Conservation (phyloP, 306 rosid species). For the Trifolium repens region DNA sequence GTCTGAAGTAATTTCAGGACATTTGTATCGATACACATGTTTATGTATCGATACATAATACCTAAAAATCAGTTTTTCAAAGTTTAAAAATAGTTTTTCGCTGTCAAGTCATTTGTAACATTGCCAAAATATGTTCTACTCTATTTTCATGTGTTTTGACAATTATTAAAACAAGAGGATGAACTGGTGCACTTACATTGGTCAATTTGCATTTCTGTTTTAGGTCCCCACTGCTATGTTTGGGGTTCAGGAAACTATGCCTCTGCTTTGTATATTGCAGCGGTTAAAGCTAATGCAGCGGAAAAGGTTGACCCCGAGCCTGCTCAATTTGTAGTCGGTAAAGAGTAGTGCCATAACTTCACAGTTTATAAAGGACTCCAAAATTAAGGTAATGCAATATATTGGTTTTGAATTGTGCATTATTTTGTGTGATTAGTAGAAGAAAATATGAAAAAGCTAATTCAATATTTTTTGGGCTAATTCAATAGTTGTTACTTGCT, state of each 20-base stretch:
- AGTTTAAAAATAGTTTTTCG: no score
- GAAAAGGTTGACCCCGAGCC: slow-evolving; percentile 87
- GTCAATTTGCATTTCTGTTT: slow-evolving; percentile 11
- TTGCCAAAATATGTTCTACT: no score
- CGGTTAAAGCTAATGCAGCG: slow-evolving; percentile 66
- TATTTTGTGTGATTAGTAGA: slow-evolving; percentile 14
- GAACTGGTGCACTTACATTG: no score
- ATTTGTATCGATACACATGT: no score
- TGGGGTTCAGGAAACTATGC: slow-evolving; percentile 98
- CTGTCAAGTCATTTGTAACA: no score
- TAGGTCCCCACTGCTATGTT: slow-evolving; percentile 84
- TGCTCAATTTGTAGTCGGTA: slow-evolving; percentile 58
- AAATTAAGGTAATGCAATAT: no score
- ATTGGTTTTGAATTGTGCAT: slow-evolving; percentile 22
- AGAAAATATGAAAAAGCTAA: background rate
- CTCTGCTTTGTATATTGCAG: slow-evolving; percentile 79
- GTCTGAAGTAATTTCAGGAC: no score
- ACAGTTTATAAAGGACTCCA: slow-evolving; percentile 64
- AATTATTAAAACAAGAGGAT: no score
- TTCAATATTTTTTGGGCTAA: background rate
- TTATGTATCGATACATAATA: no score
- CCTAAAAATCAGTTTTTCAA: no score
- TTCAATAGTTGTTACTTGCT: no score
- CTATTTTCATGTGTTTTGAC: no score
- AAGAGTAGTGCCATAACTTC: slow-evolving; percentile 62